Conservation (phyloP, 768 basidiomycete genomes). For the Tephrocybe sp. region DNA sequence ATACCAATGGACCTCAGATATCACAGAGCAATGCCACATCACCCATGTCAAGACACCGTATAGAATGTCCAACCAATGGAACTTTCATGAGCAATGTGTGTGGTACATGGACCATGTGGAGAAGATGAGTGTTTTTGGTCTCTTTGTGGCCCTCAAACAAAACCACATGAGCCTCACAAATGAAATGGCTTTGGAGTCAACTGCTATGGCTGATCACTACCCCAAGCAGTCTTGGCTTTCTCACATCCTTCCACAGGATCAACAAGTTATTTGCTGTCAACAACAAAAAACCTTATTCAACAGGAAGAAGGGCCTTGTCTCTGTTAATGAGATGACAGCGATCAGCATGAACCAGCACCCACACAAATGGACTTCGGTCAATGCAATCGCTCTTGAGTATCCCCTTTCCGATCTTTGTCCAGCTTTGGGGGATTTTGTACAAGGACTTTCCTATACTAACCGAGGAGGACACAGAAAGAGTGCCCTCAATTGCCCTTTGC, state of each 20-base stretch:
- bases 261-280: neutral
- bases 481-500: neutral
- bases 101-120: neutral
- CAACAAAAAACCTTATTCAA: neutral
- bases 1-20: conserved; percentile 35
- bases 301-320: neutral
- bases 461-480: neutral
- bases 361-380: neutral
- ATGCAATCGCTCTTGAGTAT: neutral
- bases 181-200: neutral
- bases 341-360: neutral
- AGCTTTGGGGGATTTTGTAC: neutral
- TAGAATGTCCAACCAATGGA: conserved; percentile 28
- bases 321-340: neutral
- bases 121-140: too few relatives aligned
- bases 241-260: neutral
- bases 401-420: neutral
- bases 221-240: neutral
- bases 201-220: neutral
- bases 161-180: neutral
- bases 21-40: conserved; percentile 33
- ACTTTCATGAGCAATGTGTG: too few relatives aligned
- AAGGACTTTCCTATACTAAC: neutral
- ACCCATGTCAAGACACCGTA: conserved; percentile 31
- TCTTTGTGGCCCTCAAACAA: too few relatives aligned